A percentile compares a stretch with the other conserved stretches of the same genome.
Evolutionary conservation across 257 asterid genomes (phyloP).

Genomic region (Datura wrightii): DNA sequence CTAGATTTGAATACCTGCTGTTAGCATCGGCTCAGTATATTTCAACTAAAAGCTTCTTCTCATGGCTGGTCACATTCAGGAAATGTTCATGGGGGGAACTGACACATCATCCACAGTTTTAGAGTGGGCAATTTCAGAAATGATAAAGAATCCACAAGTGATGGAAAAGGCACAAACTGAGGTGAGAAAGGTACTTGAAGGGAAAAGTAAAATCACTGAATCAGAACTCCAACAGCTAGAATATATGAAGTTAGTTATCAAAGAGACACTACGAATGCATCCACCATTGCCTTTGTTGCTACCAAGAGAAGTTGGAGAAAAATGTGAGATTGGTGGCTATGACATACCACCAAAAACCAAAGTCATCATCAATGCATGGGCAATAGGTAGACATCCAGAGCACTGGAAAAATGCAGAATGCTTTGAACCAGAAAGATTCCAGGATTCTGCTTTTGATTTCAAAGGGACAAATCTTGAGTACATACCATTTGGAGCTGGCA

Average conservation of each 20-base stretch:
- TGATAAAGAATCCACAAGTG: background rate
- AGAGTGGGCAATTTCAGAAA: background rate
- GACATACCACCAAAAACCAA: background rate
- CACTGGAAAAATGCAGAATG: background rate
- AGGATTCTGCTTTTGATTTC: slow-evolving; percentile 2
- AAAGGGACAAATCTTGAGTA: background rate
- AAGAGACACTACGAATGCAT: background rate
- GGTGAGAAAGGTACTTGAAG: background rate
- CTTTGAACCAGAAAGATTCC: background rate
- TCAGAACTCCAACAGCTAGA: background rate
- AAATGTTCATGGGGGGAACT: background rate
- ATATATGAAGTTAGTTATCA: background rate
- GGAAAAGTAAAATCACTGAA: background rate
- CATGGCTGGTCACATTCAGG: background rate
- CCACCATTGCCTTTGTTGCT: background rate
- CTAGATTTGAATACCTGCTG: background rate
- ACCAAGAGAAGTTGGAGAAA: background rate
- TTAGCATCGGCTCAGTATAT: too few relatives aligned
- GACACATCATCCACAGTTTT: background rate
- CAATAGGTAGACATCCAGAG: background rate
- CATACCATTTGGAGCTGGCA: slow-evolving; percentile 14
- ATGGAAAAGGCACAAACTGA: background rate
- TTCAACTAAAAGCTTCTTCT: background rate
- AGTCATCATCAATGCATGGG: background rate
- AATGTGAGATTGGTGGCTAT: background rate